phyloP scores from a whole-genome alignment of 1,284 basidiomycete genomes.

The Ganoderma lucidum region DNA sequence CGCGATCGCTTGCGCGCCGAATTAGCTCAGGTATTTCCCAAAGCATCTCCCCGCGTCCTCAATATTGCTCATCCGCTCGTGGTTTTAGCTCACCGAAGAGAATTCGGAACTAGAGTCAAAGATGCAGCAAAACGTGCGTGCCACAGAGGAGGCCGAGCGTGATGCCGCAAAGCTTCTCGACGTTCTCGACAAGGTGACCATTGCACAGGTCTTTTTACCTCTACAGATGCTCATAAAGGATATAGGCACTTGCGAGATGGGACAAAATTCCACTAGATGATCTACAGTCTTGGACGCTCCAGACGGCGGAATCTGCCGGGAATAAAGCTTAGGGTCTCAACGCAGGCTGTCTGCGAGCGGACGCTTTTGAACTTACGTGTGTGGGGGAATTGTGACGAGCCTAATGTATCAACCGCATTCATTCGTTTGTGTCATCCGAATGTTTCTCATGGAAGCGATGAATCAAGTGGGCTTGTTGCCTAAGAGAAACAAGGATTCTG shows the following conservation, averaged over 20 bases:
- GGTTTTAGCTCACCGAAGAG: conserved; percentile 59
- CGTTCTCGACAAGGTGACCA: conserved; percentile 60
- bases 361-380: too few species aligned
- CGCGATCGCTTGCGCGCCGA: conserved; percentile 57
- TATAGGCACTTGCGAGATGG: conserved; percentile 63
- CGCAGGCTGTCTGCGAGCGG: neutral
- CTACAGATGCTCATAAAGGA: conserved; percentile 3
- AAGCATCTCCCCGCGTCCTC: neutral
- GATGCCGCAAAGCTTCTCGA: conserved; percentile 56
- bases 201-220: conserved; percentile 15
- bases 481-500: too few species aligned
- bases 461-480: too few species aligned
- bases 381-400: too few species aligned
- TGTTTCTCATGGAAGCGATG: too few species aligned
- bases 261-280: conserved; percentile 64
- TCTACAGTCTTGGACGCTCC: conserved; percentile 68
- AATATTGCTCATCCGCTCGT: conserved; percentile 8
- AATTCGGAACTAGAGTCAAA: conserved; percentile 57
- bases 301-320: conserved; percentile 54
- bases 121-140: conserved; percentile 56
- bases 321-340: conserved; percentile 21
- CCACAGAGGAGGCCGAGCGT: conserved; percentile 55
- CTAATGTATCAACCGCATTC: too few species aligned
- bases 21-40: conserved; percentile 52
- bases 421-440: neutral